Conservation (phyloP, 345 rosid genomes). For the Anastatica hierochuntica region DNA sequence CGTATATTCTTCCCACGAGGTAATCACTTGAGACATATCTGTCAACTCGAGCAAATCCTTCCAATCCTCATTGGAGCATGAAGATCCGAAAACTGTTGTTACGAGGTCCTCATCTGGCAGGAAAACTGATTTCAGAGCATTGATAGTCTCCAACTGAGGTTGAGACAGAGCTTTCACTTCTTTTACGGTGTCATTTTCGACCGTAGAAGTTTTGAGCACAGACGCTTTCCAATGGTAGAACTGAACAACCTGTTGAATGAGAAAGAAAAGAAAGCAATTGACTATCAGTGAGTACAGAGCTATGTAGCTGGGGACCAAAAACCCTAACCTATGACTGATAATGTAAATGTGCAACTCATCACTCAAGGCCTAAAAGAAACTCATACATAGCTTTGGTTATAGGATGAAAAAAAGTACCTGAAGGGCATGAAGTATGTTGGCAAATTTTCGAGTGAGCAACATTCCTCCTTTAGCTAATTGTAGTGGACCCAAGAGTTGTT, state of each 20-base stretch:
- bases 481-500: constrained; percentile 39
- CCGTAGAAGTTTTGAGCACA: constrained; percentile 9
- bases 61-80: neutral
- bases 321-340: too few relatives aligned
- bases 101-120: constrained; percentile 33
- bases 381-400: neutral
- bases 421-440: constrained; percentile 63
- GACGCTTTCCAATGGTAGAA: constrained; percentile 51
- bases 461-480: constrained; percentile 48
- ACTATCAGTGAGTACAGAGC: neutral
- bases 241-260: constrained; percentile 44
- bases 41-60: constrained; percentile 30
- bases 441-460: constrained; percentile 35
- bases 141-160: constrained; percentile 33
- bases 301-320: neutral
- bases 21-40: constrained; percentile 31
- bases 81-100: constrained; percentile 21
- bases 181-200: constrained; percentile 8
- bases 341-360: too few relatives aligned
- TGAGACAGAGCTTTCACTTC: constrained; percentile 26
- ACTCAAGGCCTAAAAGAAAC: neutral
- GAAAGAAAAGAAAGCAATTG: neutral
- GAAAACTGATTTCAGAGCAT: constrained; percentile 27
- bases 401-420: constrained; percentile 42
- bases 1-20: constrained; percentile 41